phyloP scores from a whole-genome alignment of 1,284 basidiomycete genomes.

The Pisolithus thermaeus region DNA sequence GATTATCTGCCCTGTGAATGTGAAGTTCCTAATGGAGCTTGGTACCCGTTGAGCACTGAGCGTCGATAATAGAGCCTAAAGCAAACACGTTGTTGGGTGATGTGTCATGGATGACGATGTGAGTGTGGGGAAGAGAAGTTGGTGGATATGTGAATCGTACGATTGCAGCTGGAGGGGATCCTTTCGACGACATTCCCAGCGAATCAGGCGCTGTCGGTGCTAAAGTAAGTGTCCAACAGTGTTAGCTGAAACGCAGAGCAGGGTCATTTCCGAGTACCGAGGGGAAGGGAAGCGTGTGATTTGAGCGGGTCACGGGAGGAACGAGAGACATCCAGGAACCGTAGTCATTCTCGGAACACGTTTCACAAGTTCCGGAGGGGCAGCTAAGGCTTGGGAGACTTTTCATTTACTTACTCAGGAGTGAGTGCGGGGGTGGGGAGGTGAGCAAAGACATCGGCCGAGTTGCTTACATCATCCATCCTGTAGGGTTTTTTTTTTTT shows the following conservation, averaged over 20 bases:
- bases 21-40: not conserved
- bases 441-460: slow-evolving; percentile 8
- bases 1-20: not conserved
- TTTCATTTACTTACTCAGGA: not conserved
- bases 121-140: too few relatives aligned
- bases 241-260: not conserved
- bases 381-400: slow-evolving; percentile 1
- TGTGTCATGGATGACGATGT: too few relatives aligned
- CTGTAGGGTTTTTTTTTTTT: too few relatives aligned
- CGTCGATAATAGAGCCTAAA: too few relatives aligned
- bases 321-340: not conserved
- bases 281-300: not conserved
- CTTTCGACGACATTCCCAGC: too few relatives aligned
- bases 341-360: not conserved
- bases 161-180: too few relatives aligned
- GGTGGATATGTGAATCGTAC: too few relatives aligned
- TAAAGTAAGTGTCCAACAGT: not conserved
- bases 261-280: slow-evolving; percentile 1
- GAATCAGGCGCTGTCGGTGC: not conserved
- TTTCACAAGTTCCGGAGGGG: slow-evolving; percentile 2
- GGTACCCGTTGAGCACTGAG: too few relatives aligned
- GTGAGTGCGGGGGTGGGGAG: slow-evolving; percentile 24
- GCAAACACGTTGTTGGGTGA: too few relatives aligned
- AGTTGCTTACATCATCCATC: too few relatives aligned
- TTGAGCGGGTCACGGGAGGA: not conserved